phyloP scores from a whole-genome alignment of 1,284 basidiomycete species.

The Rhodotorula sp. region DNA sequence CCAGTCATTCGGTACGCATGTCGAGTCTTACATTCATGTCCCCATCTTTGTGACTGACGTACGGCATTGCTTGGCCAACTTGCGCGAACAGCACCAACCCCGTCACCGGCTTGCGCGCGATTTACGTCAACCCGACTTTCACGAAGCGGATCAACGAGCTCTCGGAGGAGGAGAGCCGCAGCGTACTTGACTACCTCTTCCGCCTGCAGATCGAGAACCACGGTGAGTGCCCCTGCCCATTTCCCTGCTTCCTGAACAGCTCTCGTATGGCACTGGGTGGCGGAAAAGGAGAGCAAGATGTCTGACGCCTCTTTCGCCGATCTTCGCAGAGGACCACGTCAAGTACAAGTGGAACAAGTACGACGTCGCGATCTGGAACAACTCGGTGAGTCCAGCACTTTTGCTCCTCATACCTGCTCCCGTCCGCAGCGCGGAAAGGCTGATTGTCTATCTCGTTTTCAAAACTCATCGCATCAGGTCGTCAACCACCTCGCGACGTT shows the following conservation, averaged over 20 bases:
- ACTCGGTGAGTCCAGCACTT: constrained; percentile 37
- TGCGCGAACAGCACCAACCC: constrained; percentile 48
- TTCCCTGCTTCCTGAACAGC: neutral
- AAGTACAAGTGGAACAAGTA: constrained; percentile 53
- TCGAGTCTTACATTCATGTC: neutral
- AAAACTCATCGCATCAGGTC: neutral
- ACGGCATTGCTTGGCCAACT: neutral
- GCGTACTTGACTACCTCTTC: constrained; percentile 55
- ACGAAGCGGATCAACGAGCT: constrained; percentile 63
- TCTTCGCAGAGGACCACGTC: constrained; percentile 58
- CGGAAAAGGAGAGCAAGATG: too few relatives aligned
- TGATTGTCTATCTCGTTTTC: neutral
- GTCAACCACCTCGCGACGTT: constrained; percentile 52
- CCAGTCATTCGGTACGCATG: constrained; percentile 44
- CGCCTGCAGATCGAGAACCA: constrained; percentile 42
- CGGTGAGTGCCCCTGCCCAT: constrained; percentile 4
- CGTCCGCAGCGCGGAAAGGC: too few relatives aligned
- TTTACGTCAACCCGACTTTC: constrained; percentile 66
- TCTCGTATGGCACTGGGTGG: neutral
- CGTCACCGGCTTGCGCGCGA: constrained; percentile 64
- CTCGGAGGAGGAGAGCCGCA: constrained; percentile 59
- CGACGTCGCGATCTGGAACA: constrained; percentile 54
- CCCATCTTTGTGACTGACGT: too few relatives aligned
- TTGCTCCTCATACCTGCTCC: too few relatives aligned
- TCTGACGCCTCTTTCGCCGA: neutral